phyloP scores from a whole-genome alignment of 2,329 filamentous ascomycete species.

The Paecilomyces sp. region DNA sequence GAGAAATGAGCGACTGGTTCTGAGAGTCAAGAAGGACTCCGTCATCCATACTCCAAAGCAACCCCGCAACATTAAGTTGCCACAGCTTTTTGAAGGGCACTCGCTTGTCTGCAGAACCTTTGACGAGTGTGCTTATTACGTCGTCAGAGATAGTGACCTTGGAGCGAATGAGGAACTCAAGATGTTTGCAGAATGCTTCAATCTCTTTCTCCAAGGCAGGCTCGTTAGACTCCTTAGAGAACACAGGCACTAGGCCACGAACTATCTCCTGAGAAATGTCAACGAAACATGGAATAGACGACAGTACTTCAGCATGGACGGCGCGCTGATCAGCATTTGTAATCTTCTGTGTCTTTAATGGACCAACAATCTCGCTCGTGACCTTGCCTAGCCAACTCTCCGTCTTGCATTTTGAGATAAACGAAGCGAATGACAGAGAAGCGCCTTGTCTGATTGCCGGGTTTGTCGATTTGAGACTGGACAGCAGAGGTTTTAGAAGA shows the following conservation, averaged over 20 bases:
- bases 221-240: conserved; percentile 84
- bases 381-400: conserved; percentile 57
- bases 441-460: conserved; percentile 67
- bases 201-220: conserved; percentile 70
- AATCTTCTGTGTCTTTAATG: conserved; percentile 77
- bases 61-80: conserved; percentile 66
- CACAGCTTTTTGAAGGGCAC: conserved; percentile 69
- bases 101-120: conserved; percentile 82
- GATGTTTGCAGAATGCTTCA: conserved; percentile 59
- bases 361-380: conserved; percentile 68
- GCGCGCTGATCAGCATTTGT: conserved; percentile 77
- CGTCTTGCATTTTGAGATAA: conserved; percentile 59
- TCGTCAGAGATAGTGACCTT: conserved; percentile 57
- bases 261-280: conserved; percentile 61
- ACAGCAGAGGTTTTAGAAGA: conserved; percentile 78
- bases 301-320: conserved; percentile 74
- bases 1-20: conserved; percentile 41
- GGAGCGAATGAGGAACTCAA: conserved; percentile 55
- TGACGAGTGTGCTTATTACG: conserved; percentile 63
- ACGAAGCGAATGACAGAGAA: conserved; percentile 62
- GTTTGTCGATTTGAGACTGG: conserved; percentile 88
- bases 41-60: conserved; percentile 54
- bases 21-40: conserved; percentile 43
- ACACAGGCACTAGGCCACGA: conserved; percentile 58
- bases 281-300: conserved; percentile 53